phyloP scores from a whole-genome alignment of 768 basidiomycete species.

The Suillus lakei region DNA sequence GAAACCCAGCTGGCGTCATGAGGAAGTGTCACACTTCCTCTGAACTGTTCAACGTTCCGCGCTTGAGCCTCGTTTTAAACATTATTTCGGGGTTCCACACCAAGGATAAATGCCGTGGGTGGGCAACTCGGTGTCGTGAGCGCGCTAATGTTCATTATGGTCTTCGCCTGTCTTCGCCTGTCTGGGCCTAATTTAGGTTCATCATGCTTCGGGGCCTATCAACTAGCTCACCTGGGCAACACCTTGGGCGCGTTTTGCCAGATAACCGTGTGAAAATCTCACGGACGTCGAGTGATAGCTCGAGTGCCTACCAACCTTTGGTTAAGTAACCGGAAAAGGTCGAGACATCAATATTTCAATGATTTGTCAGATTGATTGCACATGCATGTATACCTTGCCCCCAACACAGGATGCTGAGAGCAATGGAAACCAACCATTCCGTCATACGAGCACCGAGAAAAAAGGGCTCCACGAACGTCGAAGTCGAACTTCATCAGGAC shows the following conservation, averaged over 20 bases:
- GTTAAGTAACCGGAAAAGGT: background rate
- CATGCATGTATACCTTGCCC: background rate
- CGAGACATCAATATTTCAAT: background rate
- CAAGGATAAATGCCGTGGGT: background rate
- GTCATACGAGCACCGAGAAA: background rate
- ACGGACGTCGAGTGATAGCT: no score
- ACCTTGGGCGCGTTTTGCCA: no score
- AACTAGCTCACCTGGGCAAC: background rate
- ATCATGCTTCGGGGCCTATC: background rate
- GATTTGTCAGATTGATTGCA: background rate
- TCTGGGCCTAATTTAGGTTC: background rate
- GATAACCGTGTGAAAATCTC: background rate
- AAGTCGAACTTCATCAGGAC: background rate
- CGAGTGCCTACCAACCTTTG: background rate
- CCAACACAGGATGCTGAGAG: background rate
- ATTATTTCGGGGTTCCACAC: background rate
- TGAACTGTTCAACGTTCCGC: background rate
- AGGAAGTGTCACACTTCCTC: background rate
- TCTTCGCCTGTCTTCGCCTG: background rate
- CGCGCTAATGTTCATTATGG: background rate
- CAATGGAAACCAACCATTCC: background rate
- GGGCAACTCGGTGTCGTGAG: background rate
- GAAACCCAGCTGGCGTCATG: background rate
- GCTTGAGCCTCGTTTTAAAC: background rate
- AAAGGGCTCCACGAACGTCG: background rate